Percentiles rank a stretch among this genome's conserved stretches.
phyloP scores from a whole-genome alignment of 2,329 filamentous ascomycete genomes.

The Atkinsonella hypoxylon region DNA sequence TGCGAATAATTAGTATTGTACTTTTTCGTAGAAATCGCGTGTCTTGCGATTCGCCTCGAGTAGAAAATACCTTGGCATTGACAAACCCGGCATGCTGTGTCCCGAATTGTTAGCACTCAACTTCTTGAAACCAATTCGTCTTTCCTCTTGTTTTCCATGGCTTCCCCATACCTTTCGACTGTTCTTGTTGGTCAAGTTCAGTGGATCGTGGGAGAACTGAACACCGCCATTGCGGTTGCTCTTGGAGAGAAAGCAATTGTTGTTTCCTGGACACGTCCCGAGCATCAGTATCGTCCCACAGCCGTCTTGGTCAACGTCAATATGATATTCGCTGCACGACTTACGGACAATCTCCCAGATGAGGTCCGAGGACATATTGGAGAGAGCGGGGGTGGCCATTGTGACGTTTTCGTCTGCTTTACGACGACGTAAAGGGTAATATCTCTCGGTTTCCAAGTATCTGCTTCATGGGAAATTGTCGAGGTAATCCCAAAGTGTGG shows the following conservation, averaged over 20 bases:
- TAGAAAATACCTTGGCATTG: slow-evolving; percentile 68
- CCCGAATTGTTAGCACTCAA: slow-evolving; percentile 22
- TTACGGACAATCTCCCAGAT: slow-evolving; percentile 92
- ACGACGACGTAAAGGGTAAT: slow-evolving; percentile 10
- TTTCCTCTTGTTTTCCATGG: not conserved
- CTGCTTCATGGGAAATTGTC: slow-evolving; percentile 14
- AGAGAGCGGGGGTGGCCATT: slow-evolving; percentile 43
- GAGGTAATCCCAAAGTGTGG: slow-evolving; percentile 25
- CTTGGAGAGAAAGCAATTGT: slow-evolving; percentile 90
- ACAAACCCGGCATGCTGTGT: slow-evolving; percentile 77
- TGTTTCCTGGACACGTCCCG: slow-evolving; percentile 46
- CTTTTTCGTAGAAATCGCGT: slow-evolving; percentile 1
- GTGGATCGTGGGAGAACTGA: slow-evolving; percentile 85
- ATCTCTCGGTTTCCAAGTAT: slow-evolving; percentile 11
- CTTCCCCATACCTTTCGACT: slow-evolving; percentile 61
- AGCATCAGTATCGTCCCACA: not conserved
- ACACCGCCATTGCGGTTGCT: slow-evolving; percentile 66
- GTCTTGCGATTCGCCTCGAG: not conserved
- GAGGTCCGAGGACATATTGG: slow-evolving; percentile 79
- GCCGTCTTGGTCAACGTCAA: not conserved
- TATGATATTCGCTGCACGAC: slow-evolving; percentile 33
- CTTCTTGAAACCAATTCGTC: not conserved
- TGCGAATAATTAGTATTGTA: slow-evolving; percentile 12
- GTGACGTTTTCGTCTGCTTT: slow-evolving; percentile 29
- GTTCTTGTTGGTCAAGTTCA: slow-evolving; percentile 89